phyloP scores from a whole-genome alignment of 2,329 filamentous ascomycete genomes.

The Pseudogymnoascus sp. region DNA sequence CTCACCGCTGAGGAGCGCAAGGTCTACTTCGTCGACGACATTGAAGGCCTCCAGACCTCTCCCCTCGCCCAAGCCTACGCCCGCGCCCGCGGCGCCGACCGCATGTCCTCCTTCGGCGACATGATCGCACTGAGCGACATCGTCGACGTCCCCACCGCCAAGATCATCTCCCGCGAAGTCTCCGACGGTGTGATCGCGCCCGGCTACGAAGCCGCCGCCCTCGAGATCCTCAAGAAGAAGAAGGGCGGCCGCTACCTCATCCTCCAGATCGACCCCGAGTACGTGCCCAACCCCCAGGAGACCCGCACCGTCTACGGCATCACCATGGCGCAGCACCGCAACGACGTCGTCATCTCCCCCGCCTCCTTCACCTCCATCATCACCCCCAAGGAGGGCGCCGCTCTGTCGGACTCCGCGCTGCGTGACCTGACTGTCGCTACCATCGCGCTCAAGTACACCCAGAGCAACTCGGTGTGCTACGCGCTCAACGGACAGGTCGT shows the following conservation, averaged over 20 bases:
- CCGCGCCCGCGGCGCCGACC: constrained; percentile 87
- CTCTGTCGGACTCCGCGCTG: constrained; percentile 72
- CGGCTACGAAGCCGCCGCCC: constrained; percentile 73
- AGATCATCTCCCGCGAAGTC: constrained; percentile 96
- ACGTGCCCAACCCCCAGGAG: constrained; percentile 68
- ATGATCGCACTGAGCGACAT: constrained; percentile 87
- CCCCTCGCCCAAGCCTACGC: constrained; percentile 90
- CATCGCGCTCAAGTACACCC: constrained; percentile 96
- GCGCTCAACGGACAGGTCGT: constrained; percentile 89
- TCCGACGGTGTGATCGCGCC: constrained; percentile 95
- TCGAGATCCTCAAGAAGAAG: constrained; percentile 93
- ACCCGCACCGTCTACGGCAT: constrained; percentile 85
- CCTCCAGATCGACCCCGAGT: constrained; percentile 86
- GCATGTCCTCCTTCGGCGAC: constrained; percentile 98
- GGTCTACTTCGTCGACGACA: constrained; percentile 97
- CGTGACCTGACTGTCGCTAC: constrained; percentile 91
- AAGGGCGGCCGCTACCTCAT: constrained; percentile 97
- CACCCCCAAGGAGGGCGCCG: constrained; percentile 69
- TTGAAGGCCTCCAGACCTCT: constrained; percentile 79
- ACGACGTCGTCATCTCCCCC: constrained; percentile 80
- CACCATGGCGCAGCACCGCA: constrained; percentile 82
- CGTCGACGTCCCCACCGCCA: constrained; percentile 87
- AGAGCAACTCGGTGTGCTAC: constrained; percentile 99
- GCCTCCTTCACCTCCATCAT: constrained; percentile 80
- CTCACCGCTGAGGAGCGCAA: constrained; percentile 83